Base-by-base conservation (phyloP, 371 early-diverging fungal genomes). In the Lichtheimia corymbifera region DNA sequence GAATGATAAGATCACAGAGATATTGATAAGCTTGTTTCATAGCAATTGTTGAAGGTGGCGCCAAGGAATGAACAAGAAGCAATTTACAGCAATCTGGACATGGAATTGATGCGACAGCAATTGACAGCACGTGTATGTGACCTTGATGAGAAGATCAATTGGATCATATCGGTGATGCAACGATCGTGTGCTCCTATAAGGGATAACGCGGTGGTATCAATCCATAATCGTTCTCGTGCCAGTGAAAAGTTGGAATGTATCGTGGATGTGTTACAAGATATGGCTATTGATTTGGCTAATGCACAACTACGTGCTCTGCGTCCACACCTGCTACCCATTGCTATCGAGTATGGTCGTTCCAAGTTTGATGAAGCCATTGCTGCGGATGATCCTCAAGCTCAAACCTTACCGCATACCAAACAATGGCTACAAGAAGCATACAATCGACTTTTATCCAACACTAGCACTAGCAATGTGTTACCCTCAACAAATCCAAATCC, bases 231-330 rank as follows among this genome's bases (percentile, higher is more conserved):
- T 24, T 69, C 71, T 47, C 66, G 62, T 18, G 62, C 63, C 40
- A 54, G 17, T 27, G 41, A 13, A 5, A 62, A 67, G 17, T 70
- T 88, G 54, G 70, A 76, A 43, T 52, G 57, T 12, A 74, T 84
- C 27, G 64, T 91, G 22, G 80, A 69, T n/a, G 44, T 85, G 0
- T 67, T 90, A 24, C 90, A 91, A 18, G 66, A 75, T 20, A 91
- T 93, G 93, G 77, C 76, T 47, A 70, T 91, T 9, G 93, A 93
- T 64, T 64, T 90, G 15, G 77, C 85, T 50, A 92, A 93, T 71
- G 87, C 79, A 59, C 72, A 79, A 3, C 66, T 92, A 12, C 79
- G 77, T 45, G 63, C 79, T 1, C 58, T 91, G 6, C 83, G 88
- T 1, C 91, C 91, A 2, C 76, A 80, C 52, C 63, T 93, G 11